A percentile compares a stretch with the other conserved stretches of the same genome.
phyloP scores from a whole-genome alignment of 176 grass and related monocot species.

The Carex scoparia region DNA sequence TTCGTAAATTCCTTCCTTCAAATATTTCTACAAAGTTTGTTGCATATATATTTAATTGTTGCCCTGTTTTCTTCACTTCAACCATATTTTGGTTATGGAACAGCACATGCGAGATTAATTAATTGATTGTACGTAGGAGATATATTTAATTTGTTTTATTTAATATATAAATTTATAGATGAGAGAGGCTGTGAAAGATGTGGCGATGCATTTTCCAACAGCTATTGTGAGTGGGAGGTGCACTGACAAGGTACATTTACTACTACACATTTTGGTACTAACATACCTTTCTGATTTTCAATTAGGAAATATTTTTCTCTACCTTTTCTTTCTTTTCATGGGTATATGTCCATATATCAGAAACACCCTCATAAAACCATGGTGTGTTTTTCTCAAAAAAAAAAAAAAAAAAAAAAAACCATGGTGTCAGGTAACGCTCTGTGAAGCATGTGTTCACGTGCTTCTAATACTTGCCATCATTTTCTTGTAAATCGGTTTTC shows the following conservation, averaged over 20 bases:
- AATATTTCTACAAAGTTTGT: background rate
- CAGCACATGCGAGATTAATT: background rate
- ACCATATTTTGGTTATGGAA: background rate
- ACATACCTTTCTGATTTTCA: constrained; percentile 19
- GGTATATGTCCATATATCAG: background rate
- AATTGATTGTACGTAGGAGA: background rate
- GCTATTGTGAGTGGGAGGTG: constrained; percentile 86
- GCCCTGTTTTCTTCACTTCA: background rate
- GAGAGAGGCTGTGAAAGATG: constrained; percentile 73
- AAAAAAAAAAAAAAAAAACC: background rate
- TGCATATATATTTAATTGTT: background rate
- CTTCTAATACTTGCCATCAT: background rate
- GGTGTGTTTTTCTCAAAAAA: too few species aligned
- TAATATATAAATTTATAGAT: constrained; percentile 37
- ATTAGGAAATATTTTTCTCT: background rate
- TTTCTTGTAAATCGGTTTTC: background rate
- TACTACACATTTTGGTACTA: background rate
- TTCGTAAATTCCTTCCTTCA: background rate
- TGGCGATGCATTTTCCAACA: constrained; percentile 72
- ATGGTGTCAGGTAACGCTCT: background rate
- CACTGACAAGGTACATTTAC: constrained; percentile 60
- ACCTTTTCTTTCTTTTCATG: background rate
- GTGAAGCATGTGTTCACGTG: constrained; percentile 16
- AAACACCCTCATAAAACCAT: background rate
- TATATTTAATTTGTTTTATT: background rate